Evolutionary conservation across 2,329 filamentous ascomycete genomes (phyloP).

Genomic region (Zarea fungicola): DNA sequence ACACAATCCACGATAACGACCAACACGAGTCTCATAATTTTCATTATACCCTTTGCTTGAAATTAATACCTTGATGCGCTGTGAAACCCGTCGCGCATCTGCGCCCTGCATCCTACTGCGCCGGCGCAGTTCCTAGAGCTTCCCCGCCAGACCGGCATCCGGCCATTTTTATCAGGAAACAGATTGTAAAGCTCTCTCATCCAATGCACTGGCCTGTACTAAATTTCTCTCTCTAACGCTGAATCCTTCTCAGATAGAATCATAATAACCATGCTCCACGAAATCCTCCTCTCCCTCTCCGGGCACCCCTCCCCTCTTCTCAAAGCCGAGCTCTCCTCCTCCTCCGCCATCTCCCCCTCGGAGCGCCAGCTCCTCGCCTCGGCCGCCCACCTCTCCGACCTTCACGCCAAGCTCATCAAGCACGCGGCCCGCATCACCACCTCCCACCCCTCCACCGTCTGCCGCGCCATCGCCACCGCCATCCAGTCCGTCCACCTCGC

Average conservation of each 20-base stretch:
- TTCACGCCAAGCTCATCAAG: conserved; percentile 68
- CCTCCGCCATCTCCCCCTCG: conserved; percentile 60
- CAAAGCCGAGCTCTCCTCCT: conserved; percentile 41
- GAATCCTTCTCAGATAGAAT: not conserved
- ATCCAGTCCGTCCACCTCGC: conserved; percentile 71
- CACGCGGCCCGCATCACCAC: conserved; percentile 63
- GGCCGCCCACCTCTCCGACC: conserved; percentile 69
- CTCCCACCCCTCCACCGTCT: conserved; percentile 73
- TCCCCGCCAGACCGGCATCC: conserved; percentile 5
- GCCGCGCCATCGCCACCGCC: conserved; percentile 77
- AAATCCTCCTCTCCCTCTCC: conserved; percentile 93
- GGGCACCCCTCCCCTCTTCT: conserved; percentile 90
- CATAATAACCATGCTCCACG: conserved; percentile 73
- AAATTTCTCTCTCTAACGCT: not conserved
- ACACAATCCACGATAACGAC: not conserved
- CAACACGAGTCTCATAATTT: not conserved
- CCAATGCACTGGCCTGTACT: not conserved
- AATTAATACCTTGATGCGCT: not conserved
- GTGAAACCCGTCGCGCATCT: conserved; percentile 1
- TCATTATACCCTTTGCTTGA: not conserved
- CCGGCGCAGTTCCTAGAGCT: not conserved
- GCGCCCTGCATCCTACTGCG: not conserved
- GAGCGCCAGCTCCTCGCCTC: conserved; percentile 77
- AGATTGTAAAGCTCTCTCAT: not conserved
- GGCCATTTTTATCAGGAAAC: not conserved